Evolutionary conservation across 257 asterid genomes (phyloP).

Genomic region (Mitragyna speciosa): DNA sequence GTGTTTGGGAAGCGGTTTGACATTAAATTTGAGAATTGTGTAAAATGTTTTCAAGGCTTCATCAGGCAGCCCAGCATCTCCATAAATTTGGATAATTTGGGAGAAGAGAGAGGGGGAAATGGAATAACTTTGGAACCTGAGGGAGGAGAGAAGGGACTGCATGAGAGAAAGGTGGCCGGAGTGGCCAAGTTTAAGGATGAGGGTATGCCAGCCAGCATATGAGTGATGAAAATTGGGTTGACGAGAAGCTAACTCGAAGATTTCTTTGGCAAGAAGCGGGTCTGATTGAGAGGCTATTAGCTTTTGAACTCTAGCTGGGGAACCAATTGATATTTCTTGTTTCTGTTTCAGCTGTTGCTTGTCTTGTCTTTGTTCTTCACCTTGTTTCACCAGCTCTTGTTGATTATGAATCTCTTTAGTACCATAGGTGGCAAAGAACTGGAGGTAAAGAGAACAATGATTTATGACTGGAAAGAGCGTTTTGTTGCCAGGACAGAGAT

Average conservation of each 20-base stretch:
- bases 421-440: slow-evolving; percentile 2
- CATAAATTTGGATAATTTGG: slow-evolving; percentile 73
- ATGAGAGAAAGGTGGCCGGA: slow-evolving; percentile 63
- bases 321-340: slow-evolving; percentile 36
- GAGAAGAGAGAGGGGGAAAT: slow-evolving; percentile 70
- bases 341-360: slow-evolving; percentile 29
- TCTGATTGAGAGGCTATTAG: slow-evolving; percentile 44
- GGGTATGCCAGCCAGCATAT: slow-evolving; percentile 60
- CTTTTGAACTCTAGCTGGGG: slow-evolving; percentile 37
- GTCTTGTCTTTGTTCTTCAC: slow-evolving; percentile 14
- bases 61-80: slow-evolving; percentile 66
- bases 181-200: slow-evolving; percentile 78
- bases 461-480: neutral
- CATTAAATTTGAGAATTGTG: slow-evolving; percentile 72
- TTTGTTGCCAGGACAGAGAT: neutral
- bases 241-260: slow-evolving; percentile 72
- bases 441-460: neutral
- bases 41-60: slow-evolving; percentile 76
- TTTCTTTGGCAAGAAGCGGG: slow-evolving; percentile 87
- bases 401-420: slow-evolving; percentile 14
- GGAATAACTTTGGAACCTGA: slow-evolving; percentile 48
- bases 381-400: slow-evolving; percentile 15
- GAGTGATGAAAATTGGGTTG: slow-evolving; percentile 70
- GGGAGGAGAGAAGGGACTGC: slow-evolving; percentile 56
- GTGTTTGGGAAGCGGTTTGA: slow-evolving; percentile 67